Base-by-base conservation (phyloP, 176 grass and related monocot species). In the Cymbopogon citratus region DNA sequence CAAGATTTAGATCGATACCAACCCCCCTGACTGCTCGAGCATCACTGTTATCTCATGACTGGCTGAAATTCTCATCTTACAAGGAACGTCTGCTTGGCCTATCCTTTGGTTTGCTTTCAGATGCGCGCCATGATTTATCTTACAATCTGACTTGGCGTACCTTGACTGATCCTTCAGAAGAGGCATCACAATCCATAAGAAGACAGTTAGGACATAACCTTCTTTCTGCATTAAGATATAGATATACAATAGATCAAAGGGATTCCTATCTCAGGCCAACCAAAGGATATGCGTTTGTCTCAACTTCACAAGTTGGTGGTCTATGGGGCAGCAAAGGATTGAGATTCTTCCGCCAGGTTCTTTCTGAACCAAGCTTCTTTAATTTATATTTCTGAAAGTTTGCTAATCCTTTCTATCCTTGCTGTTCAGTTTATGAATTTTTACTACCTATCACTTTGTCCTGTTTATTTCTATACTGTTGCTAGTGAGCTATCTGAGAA, bases 301-400 rank as follows among this genome's bases (percentile, higher is more conserved):
- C 91, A 75, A 83, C 76, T 82, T 90, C 89, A 74, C 89, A 90
- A 83, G 62, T 97, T 80, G 89, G 82, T 67, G 92, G 87, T 85
- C 79, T 97, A 44, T 75, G 86, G 67, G 88, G 84, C 12, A 91
- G 73, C 83, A 97, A 83, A 33, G 86, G 90, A 23, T 51, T 90
- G 62, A 79, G 76, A 87, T 97, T 92, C 85, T 84, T 94, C 41
- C 73, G 85, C 19, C 94, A 97, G 91, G 94, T 94, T 89, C 24
- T 34, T 59, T 18, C 23, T 33, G 8, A 19, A 29, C 33, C 19
- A 66, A 65, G 36, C 62, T 87, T 75, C 29, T 65, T 54, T 26
- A 54, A 6, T 63, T 44, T 56, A 61, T 31, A 77, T 27, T 51
- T 64, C 29, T 4, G 12, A 72, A 72, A 77, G 11, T 70, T 65